Evolutionary conservation across 768 basidiomycete species (phyloP), one percentile per base, ranked within the genome.

Genomic region (Phlebiopsis flavidoalba): DNA sequence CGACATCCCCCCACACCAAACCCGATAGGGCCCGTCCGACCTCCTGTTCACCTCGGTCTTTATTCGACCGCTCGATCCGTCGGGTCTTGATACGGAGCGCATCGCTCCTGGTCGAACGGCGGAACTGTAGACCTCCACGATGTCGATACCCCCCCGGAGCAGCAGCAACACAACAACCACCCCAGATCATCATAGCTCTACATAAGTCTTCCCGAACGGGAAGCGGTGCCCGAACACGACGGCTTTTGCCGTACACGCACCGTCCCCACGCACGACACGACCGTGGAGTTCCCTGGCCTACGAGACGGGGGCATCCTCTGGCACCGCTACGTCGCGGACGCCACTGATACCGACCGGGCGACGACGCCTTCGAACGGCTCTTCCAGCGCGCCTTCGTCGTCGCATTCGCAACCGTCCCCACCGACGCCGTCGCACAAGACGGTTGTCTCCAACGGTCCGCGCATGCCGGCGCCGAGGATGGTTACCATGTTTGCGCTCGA

Each of bases 1-100:
- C 80, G 61, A 66, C 78, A 0, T 87, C n/a, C n/a, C n/a, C n/a
- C n/a, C n/a, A n/a, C 89, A 31, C 74, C 78, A 21, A 66, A 75
- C 46, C 81, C 89, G 7, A 78, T 91, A 54, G 90, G 88, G 21
- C 26, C 91, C 91, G 24, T 76, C 83, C 49, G 91, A 92, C 71
- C 78, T 89, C 37, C 78, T 92, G 31, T 81, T 88, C 57, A 79
- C 89, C 59, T 80, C 83, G 14, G 75, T 93, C 60, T 76, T 79
- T 55, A 76, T 91, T 50, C 78, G 80, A n/a, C 84, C 88, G 7
- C 63, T 80, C 47, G 86, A 89, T 63, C 72, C 78, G n/a, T 71
- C 72, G 24, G n/a, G 77, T 86, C 40, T 75, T 79, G 43, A 77
- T 91, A 60, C 86, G 85, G 49, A 83, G 80, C 63, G 85, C 87